Evolutionary conservation across 805 yeast genomes (phyloP).

Genomic region (Lachancea dasiensis): DNA sequence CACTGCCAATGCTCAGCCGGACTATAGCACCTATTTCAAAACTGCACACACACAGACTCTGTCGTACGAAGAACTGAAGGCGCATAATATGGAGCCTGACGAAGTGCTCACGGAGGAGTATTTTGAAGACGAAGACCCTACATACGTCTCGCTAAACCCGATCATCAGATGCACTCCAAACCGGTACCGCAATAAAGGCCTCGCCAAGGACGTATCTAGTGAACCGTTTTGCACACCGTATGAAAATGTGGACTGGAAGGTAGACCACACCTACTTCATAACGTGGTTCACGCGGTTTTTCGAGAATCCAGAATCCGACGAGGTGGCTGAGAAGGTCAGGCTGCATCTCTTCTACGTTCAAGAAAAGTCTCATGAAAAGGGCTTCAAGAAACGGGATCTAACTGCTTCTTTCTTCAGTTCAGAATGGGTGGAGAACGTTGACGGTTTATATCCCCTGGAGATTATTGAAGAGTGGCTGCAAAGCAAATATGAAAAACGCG

Average conservation of each 20-base stretch:
- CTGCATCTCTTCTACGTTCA: constrained; percentile 61
- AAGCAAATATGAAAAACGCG: constrained; percentile 46
- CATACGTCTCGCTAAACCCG: constrained; percentile 68
- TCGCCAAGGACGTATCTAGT: constrained; percentile 46
- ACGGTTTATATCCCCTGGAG: constrained; percentile 61
- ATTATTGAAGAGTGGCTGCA: constrained; percentile 60
- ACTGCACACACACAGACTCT: constrained; percentile 54
- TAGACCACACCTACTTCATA: constrained; percentile 63
- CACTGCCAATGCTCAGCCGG: constrained; percentile 61
- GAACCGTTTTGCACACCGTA: constrained; percentile 86
- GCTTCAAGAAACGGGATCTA: constrained; percentile 45
- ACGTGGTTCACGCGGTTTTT: constrained; percentile 78
- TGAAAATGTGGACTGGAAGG: constrained; percentile 50
- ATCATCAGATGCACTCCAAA: constrained; percentile 82
- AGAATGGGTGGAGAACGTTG: constrained; percentile 61
- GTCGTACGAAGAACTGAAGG: constrained; percentile 57
- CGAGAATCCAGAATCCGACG: constrained; percentile 28
- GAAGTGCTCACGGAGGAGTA: constrained; percentile 51
- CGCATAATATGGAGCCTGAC: constrained; percentile 64
- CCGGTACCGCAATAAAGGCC: constrained; percentile 57
- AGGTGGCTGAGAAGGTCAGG: constrained; percentile 53
- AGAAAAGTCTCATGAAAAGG: constrained; percentile 50
- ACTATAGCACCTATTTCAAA: constrained; percentile 70
- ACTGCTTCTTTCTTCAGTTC: constrained; percentile 52
- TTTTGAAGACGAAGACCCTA: constrained; percentile 61